Base-by-base conservation (phyloP, 2,329 filamentous ascomycete species). In the Aurifilum marmelostoma region DNA sequence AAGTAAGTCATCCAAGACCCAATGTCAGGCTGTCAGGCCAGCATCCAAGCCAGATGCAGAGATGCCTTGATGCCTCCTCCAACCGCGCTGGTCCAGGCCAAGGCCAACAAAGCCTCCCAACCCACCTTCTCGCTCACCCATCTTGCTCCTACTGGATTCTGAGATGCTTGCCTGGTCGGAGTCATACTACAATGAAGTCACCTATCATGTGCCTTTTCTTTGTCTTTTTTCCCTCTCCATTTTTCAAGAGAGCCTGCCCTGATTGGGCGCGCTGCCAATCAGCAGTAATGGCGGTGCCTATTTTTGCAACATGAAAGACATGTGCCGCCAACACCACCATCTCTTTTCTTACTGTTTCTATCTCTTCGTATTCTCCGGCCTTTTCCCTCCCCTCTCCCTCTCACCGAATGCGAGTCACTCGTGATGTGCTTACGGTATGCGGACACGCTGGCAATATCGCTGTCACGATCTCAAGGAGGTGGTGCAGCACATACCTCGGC, bases 1-100 rank as follows among this genome's bases (percentile, higher is more conserved):
- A 37, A 24, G 14, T 34, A 41, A 47, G n/a, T 34, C 27, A 34
- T 21, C 18, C 68, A n/a, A n/a, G n/a, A n/a, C n/a, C n/a, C n/a
- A n/a, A n/a, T n/a, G 66, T 71, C 34, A 71, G 70, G 70, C 70
- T 66, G 12, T 24, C 68, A 71, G 70, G 68, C 66, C 67, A 66
- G 52, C 67, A 47, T 32, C 18, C 39, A 32, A 50, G 61, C 24
- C 27, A 29, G 67, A 72, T 64, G 71, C 65, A 69, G 43, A 66
- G 63, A 63, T 71, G 71, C 63, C 71, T 72, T 60, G 68, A n/a
- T 16, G 3, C 34, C 34, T n/a, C n/a, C 21, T 47, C 16, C 18
- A 21, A 37, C 37, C 59, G 34, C 2, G 52, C 27, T 29, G 32
- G 39, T 32, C n/a, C 54, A 50, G 41, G 24, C n/a, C 18, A n/a